Conservation (phyloP, 352 stramenopile species). For the Globisporangium radiosum region DNA sequence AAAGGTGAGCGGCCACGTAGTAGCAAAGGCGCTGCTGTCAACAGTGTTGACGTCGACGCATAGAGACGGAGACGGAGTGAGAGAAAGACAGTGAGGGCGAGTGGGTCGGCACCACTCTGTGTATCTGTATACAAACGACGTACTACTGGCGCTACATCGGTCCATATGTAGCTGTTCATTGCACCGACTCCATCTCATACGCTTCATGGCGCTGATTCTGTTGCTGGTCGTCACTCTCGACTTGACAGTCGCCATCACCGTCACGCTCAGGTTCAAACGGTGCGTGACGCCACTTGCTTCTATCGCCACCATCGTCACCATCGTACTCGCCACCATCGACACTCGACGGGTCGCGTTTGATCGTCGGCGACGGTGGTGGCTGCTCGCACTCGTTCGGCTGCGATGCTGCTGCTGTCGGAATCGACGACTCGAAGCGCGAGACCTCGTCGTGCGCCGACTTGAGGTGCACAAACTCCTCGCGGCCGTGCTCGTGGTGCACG, state of each 20-base stretch:
- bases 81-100: background rate
- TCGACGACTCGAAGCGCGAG: constrained; percentile 76
- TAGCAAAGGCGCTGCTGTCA: constrained; percentile 35
- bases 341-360: constrained; percentile 65
- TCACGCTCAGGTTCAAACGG: background rate
- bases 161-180: constrained; percentile 2
- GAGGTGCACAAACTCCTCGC: constrained; percentile 78
- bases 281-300: constrained; percentile 5
- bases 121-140: background rate
- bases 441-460: constrained; percentile 82
- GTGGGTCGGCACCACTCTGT: background rate
- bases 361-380: constrained; percentile 59
- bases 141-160: background rate
- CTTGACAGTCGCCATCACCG: background rate
- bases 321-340: constrained; percentile 1
- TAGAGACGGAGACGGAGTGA: background rate
- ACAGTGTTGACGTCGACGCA: constrained; percentile 8
- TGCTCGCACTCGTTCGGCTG: constrained; percentile 69
- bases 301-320: background rate
- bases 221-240: constrained; percentile 5
- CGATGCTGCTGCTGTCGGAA: constrained; percentile 21
- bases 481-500: constrained; percentile 69
- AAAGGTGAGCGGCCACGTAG: constrained; percentile 41
- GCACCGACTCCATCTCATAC: constrained; percentile 14
- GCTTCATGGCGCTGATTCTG: constrained; percentile 4